Percentiles rank a stretch among this genome's conserved stretches.
Conservation (phyloP, 441 rosid species). For the Daphne laureola region DNA sequence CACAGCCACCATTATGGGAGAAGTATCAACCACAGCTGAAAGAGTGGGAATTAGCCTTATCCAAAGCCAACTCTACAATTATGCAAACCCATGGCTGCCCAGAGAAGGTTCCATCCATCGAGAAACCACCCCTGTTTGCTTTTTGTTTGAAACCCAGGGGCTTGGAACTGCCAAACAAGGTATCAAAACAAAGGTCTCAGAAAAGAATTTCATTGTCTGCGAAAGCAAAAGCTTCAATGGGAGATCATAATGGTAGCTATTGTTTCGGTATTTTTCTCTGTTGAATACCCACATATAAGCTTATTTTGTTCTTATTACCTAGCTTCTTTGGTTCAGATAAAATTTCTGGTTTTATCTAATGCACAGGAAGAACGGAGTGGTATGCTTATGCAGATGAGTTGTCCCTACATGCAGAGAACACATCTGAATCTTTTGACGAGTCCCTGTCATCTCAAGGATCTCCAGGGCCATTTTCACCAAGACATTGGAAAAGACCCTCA, state of each 20-base stretch:
- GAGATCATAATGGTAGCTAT: constrained; percentile 47
- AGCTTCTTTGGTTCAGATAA: background rate
- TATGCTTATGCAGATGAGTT: constrained; percentile 55
- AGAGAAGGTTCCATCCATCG: constrained; percentile 34
- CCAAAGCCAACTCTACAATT: constrained; percentile 24
- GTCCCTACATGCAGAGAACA: constrained; percentile 31
- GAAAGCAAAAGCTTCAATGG: constrained; percentile 30
- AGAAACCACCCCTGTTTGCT: constrained; percentile 86
- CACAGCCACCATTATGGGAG: constrained; percentile 84
- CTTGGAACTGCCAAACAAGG: constrained; percentile 74
- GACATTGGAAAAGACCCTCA: constrained; percentile 27
- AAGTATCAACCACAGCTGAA: constrained; percentile 58
- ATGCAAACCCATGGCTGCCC: constrained; percentile 32
- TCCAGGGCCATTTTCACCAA: constrained; percentile 44
- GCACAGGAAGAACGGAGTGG: constrained; percentile 60
- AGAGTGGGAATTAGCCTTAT: constrained; percentile 60
- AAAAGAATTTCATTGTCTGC: constrained; percentile 50
- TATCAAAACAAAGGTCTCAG: constrained; percentile 74
- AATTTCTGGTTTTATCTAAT: constrained; percentile 12
- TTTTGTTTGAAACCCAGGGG: constrained; percentile 92
- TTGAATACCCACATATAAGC: constrained; percentile 8
- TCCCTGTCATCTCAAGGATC: constrained; percentile 36
- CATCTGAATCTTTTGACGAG: constrained; percentile 41
- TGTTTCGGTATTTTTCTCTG: constrained; percentile 25
- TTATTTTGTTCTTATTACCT: constrained; percentile 5